Base-by-base conservation (phyloP, 176 grass and related monocot genomes). In the Rhipidocladum racemiflorum region DNA sequence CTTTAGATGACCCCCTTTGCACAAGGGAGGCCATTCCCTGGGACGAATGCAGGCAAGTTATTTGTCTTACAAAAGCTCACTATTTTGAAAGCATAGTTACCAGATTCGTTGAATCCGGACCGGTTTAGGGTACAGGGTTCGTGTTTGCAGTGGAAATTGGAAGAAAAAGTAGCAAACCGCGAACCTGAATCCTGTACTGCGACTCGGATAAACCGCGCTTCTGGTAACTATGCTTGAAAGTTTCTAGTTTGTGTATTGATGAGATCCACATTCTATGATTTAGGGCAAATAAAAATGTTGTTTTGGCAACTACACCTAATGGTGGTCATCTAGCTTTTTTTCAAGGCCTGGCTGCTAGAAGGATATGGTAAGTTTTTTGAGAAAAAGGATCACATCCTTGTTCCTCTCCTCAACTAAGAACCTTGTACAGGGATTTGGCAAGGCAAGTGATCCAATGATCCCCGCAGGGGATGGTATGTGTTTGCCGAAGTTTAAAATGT, bases 11-110 rank as follows among this genome's bases (percentile, higher is more conserved):
- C 36, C 95, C 95, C 4, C 87, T 98, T 73, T 98, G 92, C 89
- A 95, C 95, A 81, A 91, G 76, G 83, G 95, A 98, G 81, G 90
- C 92, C 56, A 98, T 98, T 90, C 95, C 95, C 39, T 98, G 88
- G 86, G 95, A 98, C 69, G 95, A 98, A 86, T 98, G 95, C 92
- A 95, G 89, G 92, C 86, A 88, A 39, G 61, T 24, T 56, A 25
- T 13, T 73, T 65, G 15, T 76, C 17, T 72, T 14, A 30, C 14
- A 6, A 29, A 89, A 65, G 30, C 4, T 65, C 65, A 48, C 54
- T 55, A 10, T 59, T 51, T 56, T 38, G 13, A 76, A 80, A 10
- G 10, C n/a, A n/a, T n/a, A n/a, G n/a, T n/a, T n/a, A n/a, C n/a
- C n/a, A n/a, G n/a, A n/a, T n/a, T n/a, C n/a, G n/a, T n/a, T n/a